These are phyloP conservation scores for Jackrogersella minutella DNA, from an alignment of 495 filamentous ascomycete species.

Conservation along the genomic window DNA sequence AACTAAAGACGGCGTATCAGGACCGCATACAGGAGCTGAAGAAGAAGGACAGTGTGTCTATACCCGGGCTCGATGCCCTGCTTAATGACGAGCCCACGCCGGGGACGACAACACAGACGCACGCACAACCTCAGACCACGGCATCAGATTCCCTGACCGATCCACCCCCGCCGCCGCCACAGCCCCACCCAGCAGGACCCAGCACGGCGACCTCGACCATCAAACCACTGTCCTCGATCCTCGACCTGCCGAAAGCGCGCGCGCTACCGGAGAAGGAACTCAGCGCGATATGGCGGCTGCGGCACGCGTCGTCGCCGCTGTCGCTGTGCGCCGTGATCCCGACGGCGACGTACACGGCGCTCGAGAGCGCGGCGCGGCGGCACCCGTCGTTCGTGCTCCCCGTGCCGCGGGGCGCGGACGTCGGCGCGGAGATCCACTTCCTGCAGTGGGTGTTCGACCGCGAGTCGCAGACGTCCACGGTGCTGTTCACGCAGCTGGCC, in stretches of 20 bases:
- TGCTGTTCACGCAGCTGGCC: conserved; percentile 91
- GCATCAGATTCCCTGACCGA: not conserved
- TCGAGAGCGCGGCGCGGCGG: conserved; percentile 70
- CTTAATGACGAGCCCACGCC: conserved; percentile 35
- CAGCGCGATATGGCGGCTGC: conserved; percentile 88
- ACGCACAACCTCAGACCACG: not conserved
- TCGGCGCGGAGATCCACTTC: conserved; percentile 84
- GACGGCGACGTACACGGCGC: conserved; percentile 69
- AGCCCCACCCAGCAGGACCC: conserved; percentile 43
- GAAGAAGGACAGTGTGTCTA: conserved; percentile 57
- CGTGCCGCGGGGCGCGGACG: conserved; percentile 69
- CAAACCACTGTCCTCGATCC: conserved; percentile 81
- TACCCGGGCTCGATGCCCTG: conserved; percentile 59
- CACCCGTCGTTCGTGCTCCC: conserved; percentile 93
- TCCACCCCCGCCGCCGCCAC: conserved; percentile 45
- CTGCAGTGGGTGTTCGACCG: conserved; percentile 77
- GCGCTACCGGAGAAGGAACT: conserved; percentile 82
- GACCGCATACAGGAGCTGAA: conserved; percentile 77
- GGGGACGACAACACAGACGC: not conserved
- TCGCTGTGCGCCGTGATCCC: conserved; percentile 87
- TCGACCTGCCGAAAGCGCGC: conserved; percentile 80
- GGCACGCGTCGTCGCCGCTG: conserved; percentile 71
- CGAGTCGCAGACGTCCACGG: conserved; percentile 72
- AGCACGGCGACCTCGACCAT: conserved; percentile 61
- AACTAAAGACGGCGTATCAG: conserved; percentile 81